Conservation (phyloP, 345 rosid genomes). For the Erodium maritimum region DNA sequence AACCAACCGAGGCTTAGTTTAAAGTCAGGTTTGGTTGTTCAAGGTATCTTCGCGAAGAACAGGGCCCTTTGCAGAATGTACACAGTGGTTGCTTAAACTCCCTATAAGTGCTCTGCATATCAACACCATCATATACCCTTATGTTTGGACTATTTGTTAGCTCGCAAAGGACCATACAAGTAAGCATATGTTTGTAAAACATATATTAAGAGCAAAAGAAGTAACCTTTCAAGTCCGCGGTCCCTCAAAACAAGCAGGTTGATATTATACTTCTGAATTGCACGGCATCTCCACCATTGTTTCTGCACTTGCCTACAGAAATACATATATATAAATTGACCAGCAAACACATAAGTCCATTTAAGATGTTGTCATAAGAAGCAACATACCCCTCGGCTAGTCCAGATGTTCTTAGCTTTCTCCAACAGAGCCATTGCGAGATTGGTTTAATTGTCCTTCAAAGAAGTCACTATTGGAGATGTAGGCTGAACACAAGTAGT, state of each 20-base stretch:
- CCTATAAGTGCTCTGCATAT: constrained; percentile 15
- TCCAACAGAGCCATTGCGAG: constrained; percentile 18
- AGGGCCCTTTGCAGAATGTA: constrained; percentile 38
- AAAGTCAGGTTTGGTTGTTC: too few relatives aligned
- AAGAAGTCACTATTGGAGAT: constrained; percentile 15
- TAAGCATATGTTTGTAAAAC: too few relatives aligned
- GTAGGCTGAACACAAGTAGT: constrained; percentile 9
- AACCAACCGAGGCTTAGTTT: too few relatives aligned
- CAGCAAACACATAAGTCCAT: too few relatives aligned
- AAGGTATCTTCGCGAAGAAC: constrained; percentile 33
- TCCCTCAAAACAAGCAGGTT: constrained; percentile 41
- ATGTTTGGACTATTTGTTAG: too few relatives aligned
- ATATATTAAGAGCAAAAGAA: not conserved
- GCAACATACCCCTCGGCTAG: constrained; percentile 20
- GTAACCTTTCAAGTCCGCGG: constrained; percentile 36
- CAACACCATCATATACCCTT: too few relatives aligned
- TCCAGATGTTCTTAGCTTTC: constrained; percentile 24
- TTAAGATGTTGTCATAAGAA: too few relatives aligned
- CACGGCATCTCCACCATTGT: constrained; percentile 37
- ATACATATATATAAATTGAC: not conserved
- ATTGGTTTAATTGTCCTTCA: constrained; percentile 16
- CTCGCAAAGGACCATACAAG: too few relatives aligned
- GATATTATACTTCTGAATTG: constrained; percentile 39
- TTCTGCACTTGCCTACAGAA: constrained; percentile 27
- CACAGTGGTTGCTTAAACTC: constrained; percentile 32